Conservation (phyloP, 1,284 basidiomycete species). For the Moesziomyces parantarcticus region DNA sequence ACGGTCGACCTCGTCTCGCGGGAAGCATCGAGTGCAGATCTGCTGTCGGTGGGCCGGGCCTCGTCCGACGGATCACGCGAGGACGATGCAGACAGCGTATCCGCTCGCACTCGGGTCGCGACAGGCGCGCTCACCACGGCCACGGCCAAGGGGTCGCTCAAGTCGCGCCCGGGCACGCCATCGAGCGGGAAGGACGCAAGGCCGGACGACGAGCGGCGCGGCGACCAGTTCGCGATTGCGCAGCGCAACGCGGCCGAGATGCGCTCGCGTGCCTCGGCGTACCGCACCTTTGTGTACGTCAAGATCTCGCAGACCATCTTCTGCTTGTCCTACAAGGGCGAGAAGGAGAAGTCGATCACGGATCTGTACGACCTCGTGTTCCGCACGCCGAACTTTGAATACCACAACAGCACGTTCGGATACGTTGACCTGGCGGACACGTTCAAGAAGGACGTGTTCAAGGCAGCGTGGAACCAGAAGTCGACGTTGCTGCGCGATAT, state of each 20-base stretch:
- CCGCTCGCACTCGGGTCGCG: conserved; percentile 10
- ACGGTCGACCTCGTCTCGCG: conserved; percentile 2
- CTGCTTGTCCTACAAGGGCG: conserved; percentile 70
- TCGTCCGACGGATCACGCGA: conserved; percentile 36
- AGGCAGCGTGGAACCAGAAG: conserved; percentile 65
- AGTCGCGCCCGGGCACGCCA: conserved; percentile 30
- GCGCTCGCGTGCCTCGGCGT: conserved; percentile 69
- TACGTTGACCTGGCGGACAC: conserved; percentile 61
- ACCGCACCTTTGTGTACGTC: conserved; percentile 81
- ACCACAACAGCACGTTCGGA: conserved; percentile 87
- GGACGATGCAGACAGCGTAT: conserved; percentile 16
- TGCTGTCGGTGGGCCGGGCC: conserved; percentile 14
- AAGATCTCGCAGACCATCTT: conserved; percentile 77
- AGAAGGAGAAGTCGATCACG: conserved; percentile 70
- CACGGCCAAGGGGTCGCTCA: conserved; percentile 14
- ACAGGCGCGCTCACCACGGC: not conserved
- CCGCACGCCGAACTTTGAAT: conserved; percentile 75
- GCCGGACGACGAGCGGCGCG: conserved; percentile 16
- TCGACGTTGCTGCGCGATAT: conserved; percentile 60
- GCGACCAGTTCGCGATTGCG: conserved; percentile 51
- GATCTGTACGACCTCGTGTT: conserved; percentile 73
- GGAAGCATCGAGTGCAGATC: conserved; percentile 12
- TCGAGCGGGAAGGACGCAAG: conserved; percentile 13
- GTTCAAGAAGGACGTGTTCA: conserved; percentile 64
- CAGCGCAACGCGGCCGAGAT: conserved; percentile 67